Percentiles rank a stretch among this genome's conserved stretches.
phyloP scores from a whole-genome alignment of 108 stramenopile species.

The Cyclotella cryptica region DNA sequence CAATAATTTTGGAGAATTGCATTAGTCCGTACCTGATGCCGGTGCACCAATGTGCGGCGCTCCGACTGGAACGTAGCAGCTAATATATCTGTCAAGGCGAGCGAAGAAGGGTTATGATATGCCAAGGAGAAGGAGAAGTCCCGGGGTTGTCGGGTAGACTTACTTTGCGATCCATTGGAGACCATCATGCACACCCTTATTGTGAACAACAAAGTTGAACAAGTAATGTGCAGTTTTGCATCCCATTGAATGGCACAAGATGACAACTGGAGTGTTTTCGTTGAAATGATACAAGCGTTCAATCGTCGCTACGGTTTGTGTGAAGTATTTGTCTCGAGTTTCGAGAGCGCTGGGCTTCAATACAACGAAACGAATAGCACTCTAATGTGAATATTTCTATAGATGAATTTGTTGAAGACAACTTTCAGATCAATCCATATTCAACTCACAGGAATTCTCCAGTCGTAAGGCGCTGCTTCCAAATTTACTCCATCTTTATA shows the following conservation, averaged over 20 bases:
- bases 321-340: constrained; percentile 48
- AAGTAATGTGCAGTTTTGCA: constrained; percentile 54
- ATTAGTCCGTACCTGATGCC: constrained; percentile 16
- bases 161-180: constrained; percentile 61
- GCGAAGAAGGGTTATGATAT: background rate
- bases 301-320: constrained; percentile 33
- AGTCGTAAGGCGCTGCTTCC: constrained; percentile 51
- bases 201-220: constrained; percentile 45
- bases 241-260: constrained; percentile 56
- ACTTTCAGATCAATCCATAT: background rate
- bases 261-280: constrained; percentile 42
- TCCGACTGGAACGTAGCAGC: constrained; percentile 70
- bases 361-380: background rate
- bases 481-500: constrained; percentile 43
- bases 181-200: constrained; percentile 31
- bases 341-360: constrained; percentile 36
- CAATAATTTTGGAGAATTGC: background rate
- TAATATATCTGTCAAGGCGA: constrained; percentile 27
- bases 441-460: constrained; percentile 38
- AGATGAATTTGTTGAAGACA: background rate
- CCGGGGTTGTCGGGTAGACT: background rate
- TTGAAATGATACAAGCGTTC: constrained; percentile 38
- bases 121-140: background rate
- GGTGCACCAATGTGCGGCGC: constrained; percentile 72
- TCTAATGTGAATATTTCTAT: background rate